Base-by-base conservation (phyloP, 805 yeast genomes). In the Candida sakaeoensis region DNA sequence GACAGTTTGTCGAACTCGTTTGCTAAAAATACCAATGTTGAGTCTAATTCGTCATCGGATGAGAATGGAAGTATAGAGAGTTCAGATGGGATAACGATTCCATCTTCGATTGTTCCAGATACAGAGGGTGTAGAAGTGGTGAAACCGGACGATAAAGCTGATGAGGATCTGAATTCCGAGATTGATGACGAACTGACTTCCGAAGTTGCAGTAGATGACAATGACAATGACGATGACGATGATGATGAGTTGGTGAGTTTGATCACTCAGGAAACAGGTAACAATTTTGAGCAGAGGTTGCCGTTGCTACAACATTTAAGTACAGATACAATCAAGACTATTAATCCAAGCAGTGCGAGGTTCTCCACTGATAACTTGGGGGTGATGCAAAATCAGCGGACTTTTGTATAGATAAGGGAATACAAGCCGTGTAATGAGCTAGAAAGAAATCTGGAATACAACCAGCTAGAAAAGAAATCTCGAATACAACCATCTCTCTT, bases 221-320 rank as follows among this genome's bases (percentile, higher is more conserved):
- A 12, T 12, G 30, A 17, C 4, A 39, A 36, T 19, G 48, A 37
- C 33, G 40, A 37, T 19, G 44, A 37, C 19, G 33, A 26, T 4
- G 32, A 33, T 16, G 45, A 37, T n/a, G 54, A 47, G 4, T 24
- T 43, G 1, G 50, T 49, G 30, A 47, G 53, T 35, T 33, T 52
- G 2, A 40, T 46, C 21, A 36, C 52, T 3, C 45, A 45, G 22
- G 50, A 42, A 12, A 36, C 50, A 7, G 24, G 22, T 23, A 15
- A 15, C 6, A 18, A 21, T 8, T 43, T 41, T 35, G 52, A 47
- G 15, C 54, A 49, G 35, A 38, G 50, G 38, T 9, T 49, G 2
- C 53, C 53, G 5, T 47, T 51, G 22, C 37, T 51, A 14, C 41
- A 49, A 14, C 42, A 47, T 33, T 21, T 39, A 1, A 47, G 50